phyloP scores from a whole-genome alignment of 345 rosid genomes.

The Kernera saxatilis region DNA sequence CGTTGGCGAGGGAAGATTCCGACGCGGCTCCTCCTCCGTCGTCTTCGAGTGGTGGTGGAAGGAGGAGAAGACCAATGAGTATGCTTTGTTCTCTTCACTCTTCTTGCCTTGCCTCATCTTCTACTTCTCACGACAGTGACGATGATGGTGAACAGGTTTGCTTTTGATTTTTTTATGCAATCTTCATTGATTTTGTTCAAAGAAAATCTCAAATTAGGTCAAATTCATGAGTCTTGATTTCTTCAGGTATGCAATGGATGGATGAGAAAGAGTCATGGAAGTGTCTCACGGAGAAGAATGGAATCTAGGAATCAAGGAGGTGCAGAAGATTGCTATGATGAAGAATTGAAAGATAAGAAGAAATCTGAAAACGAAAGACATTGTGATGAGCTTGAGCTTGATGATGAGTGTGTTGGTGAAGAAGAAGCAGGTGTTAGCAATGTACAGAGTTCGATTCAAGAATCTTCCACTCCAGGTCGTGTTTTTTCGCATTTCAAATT shows the following conservation, averaged over 20 bases:
- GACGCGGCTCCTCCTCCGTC: neutral
- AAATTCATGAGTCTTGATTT: neutral
- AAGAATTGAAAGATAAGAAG: constrained; percentile 39
- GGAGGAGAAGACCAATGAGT: constrained; percentile 43
- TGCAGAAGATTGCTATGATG: constrained; percentile 36
- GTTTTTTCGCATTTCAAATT: constrained; percentile 82
- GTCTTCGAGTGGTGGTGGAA: constrained; percentile 27
- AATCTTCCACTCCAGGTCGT: constrained; percentile 50
- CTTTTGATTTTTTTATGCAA: neutral
- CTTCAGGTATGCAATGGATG: constrained; percentile 37
- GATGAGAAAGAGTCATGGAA: constrained; percentile 35
- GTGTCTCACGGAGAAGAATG: constrained; percentile 28
- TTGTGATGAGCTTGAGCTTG: constrained; percentile 36
- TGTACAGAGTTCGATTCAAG: constrained; percentile 40
- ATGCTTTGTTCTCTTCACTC: constrained; percentile 56
- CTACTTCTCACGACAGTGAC: constrained; percentile 48
- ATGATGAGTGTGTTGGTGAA: constrained; percentile 36
- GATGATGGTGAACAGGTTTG: constrained; percentile 39
- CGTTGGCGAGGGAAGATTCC: constrained; percentile 3
- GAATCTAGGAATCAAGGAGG: constrained; percentile 28
- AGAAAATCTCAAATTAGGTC: neutral
- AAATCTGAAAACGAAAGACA: constrained; percentile 29
- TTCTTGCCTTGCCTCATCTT: constrained; percentile 58
- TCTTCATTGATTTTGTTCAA: neutral
- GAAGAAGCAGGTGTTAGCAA: constrained; percentile 31